Evolutionary conservation across 2,329 filamentous ascomycete species (phyloP).

Genomic region (Phyllachora maydis): DNA sequence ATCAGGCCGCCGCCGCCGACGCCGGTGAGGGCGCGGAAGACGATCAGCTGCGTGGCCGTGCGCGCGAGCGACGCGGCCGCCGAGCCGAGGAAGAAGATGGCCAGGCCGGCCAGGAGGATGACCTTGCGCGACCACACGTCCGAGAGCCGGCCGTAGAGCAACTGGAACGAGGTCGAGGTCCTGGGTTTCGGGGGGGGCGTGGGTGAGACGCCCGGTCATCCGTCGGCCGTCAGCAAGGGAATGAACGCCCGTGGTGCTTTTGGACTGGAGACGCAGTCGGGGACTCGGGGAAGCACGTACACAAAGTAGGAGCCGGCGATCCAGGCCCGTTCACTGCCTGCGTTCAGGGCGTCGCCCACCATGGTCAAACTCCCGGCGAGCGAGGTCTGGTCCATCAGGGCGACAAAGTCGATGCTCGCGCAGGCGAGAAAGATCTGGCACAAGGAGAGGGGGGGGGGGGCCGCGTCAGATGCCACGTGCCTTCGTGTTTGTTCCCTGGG

Average conservation of each 20-base stretch:
- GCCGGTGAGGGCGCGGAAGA: slow-evolving; percentile 18
- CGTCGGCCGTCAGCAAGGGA: not conserved
- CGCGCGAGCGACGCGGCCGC: slow-evolving; percentile 19
- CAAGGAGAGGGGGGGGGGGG: not conserved
- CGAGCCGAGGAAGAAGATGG: slow-evolving; percentile 20
- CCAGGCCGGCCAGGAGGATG: slow-evolving; percentile 15
- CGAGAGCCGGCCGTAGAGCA: slow-evolving; percentile 21
- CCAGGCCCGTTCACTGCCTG: slow-evolving; percentile 28
- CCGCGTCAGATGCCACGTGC: too few relatives aligned
- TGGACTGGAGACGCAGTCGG: too few relatives aligned
- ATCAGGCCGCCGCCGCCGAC: slow-evolving; percentile 10
- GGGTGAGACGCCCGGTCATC: too few relatives aligned
- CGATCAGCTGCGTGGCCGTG: slow-evolving; percentile 16
- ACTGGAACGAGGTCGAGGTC: slow-evolving; percentile 22
- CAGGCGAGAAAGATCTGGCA: slow-evolving; percentile 33
- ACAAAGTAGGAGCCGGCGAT: slow-evolving; percentile 34
- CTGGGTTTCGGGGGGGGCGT: slow-evolving; percentile 7
- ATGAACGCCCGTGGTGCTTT: too few relatives aligned
- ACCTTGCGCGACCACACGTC: slow-evolving; percentile 24
- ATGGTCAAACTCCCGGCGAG: slow-evolving; percentile 32
- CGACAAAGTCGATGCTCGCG: slow-evolving; percentile 29
- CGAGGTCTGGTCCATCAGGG: slow-evolving; percentile 36
- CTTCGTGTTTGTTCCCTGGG: too few relatives aligned
- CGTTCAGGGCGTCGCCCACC: slow-evolving; percentile 25
- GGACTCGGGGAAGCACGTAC: slow-evolving; percentile 11